A percentile compares a stretch with the other conserved stretches of the same genome.
phyloP scores from a whole-genome alignment of 163 green algal genomes.

The Smithsoniella earleae region DNA sequence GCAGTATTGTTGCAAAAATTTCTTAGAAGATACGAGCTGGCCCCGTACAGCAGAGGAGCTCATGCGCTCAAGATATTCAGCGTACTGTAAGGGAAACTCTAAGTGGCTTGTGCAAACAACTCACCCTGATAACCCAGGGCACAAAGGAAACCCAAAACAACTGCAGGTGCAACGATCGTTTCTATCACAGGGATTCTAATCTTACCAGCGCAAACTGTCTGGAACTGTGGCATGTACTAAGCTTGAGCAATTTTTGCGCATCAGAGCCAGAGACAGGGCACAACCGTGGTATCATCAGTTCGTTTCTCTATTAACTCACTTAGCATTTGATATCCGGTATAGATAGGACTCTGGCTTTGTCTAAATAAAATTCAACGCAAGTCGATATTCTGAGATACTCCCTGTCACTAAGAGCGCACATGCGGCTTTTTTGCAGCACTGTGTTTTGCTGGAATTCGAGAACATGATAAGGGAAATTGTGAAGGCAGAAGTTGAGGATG shows the following conservation, averaged over 20 bases:
- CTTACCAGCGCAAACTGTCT: background rate
- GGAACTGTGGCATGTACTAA: background rate
- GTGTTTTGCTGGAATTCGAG: no score
- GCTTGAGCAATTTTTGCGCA: background rate
- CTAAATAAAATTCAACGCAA: background rate
- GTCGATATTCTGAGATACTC: background rate
- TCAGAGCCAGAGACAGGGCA: background rate
- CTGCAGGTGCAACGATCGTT: background rate
- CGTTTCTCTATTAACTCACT: background rate
- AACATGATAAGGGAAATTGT: no score
- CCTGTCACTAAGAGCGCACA: background rate
- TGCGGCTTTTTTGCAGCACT: no score
- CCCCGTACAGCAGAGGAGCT: background rate
- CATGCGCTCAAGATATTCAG: constrained; percentile 1
- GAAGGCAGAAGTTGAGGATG: background rate
- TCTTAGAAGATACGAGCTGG: no score
- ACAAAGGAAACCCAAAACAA: no score
- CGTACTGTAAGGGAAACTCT: background rate
- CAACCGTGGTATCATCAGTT: background rate
- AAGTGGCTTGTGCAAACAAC: constrained; percentile 3
- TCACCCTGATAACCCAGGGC: background rate
- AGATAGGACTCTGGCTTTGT: background rate
- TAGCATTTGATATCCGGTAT: background rate
- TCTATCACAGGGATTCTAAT: background rate
- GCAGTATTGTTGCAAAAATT: no score